phyloP scores from a whole-genome alignment of 78 protist species.

The Dictyostelium citrinum region DNA sequence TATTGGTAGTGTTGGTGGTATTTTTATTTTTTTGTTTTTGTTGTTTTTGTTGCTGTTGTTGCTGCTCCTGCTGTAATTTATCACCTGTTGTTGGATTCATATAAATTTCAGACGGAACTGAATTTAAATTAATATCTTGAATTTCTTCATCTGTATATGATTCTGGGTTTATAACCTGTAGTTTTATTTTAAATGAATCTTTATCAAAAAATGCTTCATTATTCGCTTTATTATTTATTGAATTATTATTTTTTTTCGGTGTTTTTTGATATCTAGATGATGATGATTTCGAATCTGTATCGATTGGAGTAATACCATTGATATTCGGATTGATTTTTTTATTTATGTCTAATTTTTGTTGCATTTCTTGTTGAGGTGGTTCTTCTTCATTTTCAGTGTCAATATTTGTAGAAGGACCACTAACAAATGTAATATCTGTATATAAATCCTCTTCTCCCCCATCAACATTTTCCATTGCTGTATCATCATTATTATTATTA shows the following conservation, averaged over 20 bases:
- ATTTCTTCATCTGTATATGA: not conserved
- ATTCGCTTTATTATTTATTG: not conserved
- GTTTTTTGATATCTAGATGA: not conserved
- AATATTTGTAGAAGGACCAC: not conserved
- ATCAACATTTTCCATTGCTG: not conserved
- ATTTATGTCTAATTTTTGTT: not conserved
- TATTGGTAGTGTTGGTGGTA: not conserved
- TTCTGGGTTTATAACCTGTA: conserved; percentile 15
- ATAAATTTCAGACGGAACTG: not conserved
- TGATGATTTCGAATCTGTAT: not conserved
- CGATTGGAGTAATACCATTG: not conserved
- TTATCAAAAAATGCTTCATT: conserved; percentile 6
- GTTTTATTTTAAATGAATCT: not conserved
- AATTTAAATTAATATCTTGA: not conserved
- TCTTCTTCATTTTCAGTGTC: not conserved
- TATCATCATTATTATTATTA: not conserved
- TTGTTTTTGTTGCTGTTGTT: not conserved
- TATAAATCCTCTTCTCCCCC: not conserved
- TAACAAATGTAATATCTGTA: not conserved
- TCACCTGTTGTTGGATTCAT: not conserved
- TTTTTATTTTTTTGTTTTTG: not conserved
- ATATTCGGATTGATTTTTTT: not conserved
- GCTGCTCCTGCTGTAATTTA: not conserved
- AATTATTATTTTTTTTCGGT: not conserved
- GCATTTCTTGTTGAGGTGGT: not conserved